Percentiles rank a stretch among this genome's conserved stretches.
Conservation (phyloP, 2,329 filamentous ascomycete species). For the Aureobasidium leucospermi region DNA sequence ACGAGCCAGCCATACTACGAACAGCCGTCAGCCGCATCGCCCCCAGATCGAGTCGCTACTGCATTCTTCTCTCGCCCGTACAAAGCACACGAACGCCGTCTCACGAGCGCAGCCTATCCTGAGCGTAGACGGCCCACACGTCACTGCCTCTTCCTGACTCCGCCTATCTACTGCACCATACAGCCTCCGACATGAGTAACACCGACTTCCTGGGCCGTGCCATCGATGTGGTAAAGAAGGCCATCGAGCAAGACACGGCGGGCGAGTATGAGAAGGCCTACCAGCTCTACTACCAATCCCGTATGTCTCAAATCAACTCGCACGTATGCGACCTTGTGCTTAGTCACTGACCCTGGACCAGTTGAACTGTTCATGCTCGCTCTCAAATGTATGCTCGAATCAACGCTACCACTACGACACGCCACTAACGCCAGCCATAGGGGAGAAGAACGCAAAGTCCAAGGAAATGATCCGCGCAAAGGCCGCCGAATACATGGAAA, state of each 20-base stretch:
- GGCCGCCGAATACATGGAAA: conserved; percentile 95
- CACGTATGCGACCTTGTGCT: background rate
- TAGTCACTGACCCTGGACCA: conserved; percentile 21
- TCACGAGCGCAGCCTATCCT: background rate
- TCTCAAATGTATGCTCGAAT: conserved; percentile 61
- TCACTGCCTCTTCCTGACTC: background rate
- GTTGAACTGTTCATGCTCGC: conserved; percentile 98
- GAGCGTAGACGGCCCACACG: background rate
- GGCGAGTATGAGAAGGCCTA: conserved; percentile 97
- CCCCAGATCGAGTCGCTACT: too few species aligned
- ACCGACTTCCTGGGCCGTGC: conserved; percentile 95
- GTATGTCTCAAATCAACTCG: conserved; percentile 24
- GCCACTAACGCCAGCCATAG: conserved; percentile 24
- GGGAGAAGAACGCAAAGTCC: conserved; percentile 94
- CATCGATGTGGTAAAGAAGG: conserved; percentile 94
- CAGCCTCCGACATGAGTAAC: conserved; percentile 62
- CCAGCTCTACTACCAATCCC: conserved; percentile 84
- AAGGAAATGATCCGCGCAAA: conserved; percentile 97
- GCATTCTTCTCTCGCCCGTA: too few species aligned
- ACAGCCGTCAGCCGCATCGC: background rate
- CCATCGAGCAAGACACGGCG: conserved; percentile 90
- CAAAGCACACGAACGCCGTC: background rate
- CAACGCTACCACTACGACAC: background rate
- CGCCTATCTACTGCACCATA: background rate
- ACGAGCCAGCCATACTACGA: background rate